Evolutionary conservation across 768 basidiomycete species (phyloP), one percentile per base, ranked within the genome.

Genomic region (Boletus rufocinnamomeus): DNA sequence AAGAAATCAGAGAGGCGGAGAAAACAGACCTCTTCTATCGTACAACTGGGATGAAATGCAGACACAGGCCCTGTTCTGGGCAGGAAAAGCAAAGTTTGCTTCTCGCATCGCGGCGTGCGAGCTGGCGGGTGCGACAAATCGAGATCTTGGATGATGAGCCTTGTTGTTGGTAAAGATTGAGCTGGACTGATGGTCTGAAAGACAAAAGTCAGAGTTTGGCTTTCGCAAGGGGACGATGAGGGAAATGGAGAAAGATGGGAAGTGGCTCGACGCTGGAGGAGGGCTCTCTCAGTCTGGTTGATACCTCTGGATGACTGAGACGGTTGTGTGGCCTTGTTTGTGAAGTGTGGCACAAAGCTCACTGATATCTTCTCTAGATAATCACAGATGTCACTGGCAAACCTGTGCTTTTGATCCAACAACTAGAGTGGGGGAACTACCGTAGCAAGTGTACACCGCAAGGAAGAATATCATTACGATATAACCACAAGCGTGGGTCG

Each of bases 41-140:
- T 98, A 98, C 7, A 98, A 82, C 76, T 95, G 90, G 2, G 93
- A 90, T 6, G 93, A 91, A 59, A 98, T 97, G 66, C 91, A 93
- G 48, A 98, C 91, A 68, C 89, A 93, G 7, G 95, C 95, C 77
- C 94, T 86, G 77, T 95, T 95, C 81, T 95, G 94, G 47, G 87
- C 86, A 19, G 95, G 93, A 79, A 95, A 96, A 21, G 88, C 88
- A 77, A 94, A 95, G 81, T 95, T 97, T 66, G 91, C 89, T 73
- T 97, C 95, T 63, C 95, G 86, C 95, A 97, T 97, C 52, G 52
- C 58, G 60, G 57, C 59, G 65, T 63, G 63, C 62, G 62, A 67
- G 71, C 41, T 43, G 51, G 40, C 47, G 41, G 57, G 35, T 27
- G 43, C 54, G 52, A 62, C 59, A 55, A 66, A 63, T 59, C 60